phyloP scores from a whole-genome alignment of 257 asterid species.

The Jaltomata sinuosa region DNA sequence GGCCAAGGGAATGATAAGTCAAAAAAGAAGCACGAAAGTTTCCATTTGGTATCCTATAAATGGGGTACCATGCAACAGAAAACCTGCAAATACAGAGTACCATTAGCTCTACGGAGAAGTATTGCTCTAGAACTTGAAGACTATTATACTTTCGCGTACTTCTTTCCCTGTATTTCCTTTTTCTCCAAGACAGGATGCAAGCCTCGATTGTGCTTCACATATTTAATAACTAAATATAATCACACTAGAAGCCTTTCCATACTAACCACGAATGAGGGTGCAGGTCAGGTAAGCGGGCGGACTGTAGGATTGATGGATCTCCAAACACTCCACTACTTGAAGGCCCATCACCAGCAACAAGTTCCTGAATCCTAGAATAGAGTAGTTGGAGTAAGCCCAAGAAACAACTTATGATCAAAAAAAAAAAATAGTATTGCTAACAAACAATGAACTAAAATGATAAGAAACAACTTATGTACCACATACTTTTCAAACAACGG shows the following conservation, averaged over 20 bases:
- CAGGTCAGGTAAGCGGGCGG: slow-evolving; percentile 1
- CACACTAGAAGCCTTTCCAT: background rate
- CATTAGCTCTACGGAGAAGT: background rate
- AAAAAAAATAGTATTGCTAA: background rate
- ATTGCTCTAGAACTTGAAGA: background rate
- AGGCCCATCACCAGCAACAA: slow-evolving; percentile 3
- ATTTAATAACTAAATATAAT: background rate
- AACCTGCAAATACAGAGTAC: slow-evolving; percentile 13
- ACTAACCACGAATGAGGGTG: slow-evolving; percentile 17
- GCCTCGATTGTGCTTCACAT: background rate
- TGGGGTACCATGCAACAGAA: slow-evolving; percentile 22
- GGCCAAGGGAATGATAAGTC: slow-evolving; percentile 29
- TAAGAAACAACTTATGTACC: background rate
- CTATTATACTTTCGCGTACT: background rate
- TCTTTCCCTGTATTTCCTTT: background rate
- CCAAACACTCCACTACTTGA: slow-evolving; percentile 2
- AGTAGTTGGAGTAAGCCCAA: background rate
- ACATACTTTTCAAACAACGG: slow-evolving; percentile 19
- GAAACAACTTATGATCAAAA: background rate
- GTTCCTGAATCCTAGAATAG: slow-evolving; percentile 10
- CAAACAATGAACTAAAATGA: background rate
- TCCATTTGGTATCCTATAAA: slow-evolving; percentile 17
- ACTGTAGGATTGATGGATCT: slow-evolving; percentile 12
- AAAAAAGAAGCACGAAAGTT: slow-evolving; percentile 14
- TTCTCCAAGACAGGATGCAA: no score